phyloP scores from a whole-genome alignment of 2,329 filamentous ascomycete genomes.

The Thielaviopsis cerberus region DNA sequence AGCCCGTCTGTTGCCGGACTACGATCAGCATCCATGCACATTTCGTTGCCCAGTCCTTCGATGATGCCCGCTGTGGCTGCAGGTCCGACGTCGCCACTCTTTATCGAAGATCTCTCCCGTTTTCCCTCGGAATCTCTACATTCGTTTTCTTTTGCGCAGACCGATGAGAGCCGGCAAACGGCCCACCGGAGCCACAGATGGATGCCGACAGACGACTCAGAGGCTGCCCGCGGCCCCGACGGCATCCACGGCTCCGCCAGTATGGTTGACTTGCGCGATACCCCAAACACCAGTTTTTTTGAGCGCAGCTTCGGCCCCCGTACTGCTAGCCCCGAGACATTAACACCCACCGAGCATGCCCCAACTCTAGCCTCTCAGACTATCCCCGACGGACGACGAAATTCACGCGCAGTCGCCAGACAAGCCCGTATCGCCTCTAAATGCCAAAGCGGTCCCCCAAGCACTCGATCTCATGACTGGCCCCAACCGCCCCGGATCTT shows the following conservation, averaged over 20 bases:
- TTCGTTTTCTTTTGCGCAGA: slow-evolving; percentile 93
- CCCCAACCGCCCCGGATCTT: neutral
- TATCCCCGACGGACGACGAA: slow-evolving; percentile 7
- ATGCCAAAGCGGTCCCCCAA: neutral
- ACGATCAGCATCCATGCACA: slow-evolving; percentile 52
- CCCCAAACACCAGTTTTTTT: neutral
- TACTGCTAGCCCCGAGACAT: slow-evolving; percentile 8
- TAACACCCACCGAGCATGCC: neutral
- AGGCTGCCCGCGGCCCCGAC: slow-evolving; percentile 80
- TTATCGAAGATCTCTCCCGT: slow-evolving; percentile 72
- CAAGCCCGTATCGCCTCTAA: neutral
- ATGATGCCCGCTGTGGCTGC: slow-evolving; percentile 30
- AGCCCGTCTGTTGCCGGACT: slow-evolving; percentile 40
- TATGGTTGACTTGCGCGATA: slow-evolving; percentile 8
- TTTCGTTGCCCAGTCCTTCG: slow-evolving; percentile 40
- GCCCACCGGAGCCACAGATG: slow-evolving; percentile 43
- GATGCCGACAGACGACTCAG: slow-evolving; percentile 67
- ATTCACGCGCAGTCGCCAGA: neutral
- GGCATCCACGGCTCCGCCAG: slow-evolving; percentile 74
- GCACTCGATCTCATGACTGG: neutral
- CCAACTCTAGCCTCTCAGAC: slow-evolving; percentile 5
- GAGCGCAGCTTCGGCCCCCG: slow-evolving; percentile 5
- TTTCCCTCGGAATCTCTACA: slow-evolving; percentile 94
- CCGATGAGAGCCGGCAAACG: slow-evolving; percentile 84
- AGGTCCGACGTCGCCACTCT: slow-evolving; percentile 54